These are phyloP conservation scores for Ophiostoma triangulosporum DNA, from an alignment of 2,329 filamentous ascomycete genomes.

Conservation along the genomic window DNA sequence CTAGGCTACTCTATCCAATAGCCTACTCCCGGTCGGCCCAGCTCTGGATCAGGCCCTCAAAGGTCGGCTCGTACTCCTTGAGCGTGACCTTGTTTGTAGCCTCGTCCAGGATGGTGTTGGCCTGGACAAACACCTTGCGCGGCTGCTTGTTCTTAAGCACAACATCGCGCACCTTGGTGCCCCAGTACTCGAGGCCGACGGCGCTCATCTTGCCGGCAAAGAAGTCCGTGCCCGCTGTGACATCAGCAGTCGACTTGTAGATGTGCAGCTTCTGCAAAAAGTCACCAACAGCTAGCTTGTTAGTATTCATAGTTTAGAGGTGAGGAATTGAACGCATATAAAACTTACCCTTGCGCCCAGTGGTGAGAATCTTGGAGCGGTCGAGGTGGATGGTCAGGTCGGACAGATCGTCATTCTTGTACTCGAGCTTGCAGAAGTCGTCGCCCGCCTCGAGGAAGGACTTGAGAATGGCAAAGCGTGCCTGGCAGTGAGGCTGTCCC, in stretches of 20 bases:
- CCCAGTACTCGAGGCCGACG: slow-evolving; percentile 74
- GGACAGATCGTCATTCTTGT: slow-evolving; percentile 58
- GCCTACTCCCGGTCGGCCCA: slow-evolving; percentile 49
- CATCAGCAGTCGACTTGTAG: slow-evolving; percentile 82
- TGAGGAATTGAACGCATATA: not conserved
- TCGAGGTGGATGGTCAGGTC: slow-evolving; percentile 75
- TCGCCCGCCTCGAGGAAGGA: slow-evolving; percentile 78
- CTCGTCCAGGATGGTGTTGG: slow-evolving; percentile 66
- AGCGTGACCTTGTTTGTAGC: slow-evolving; percentile 56
- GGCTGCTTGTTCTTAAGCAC: slow-evolving; percentile 68
- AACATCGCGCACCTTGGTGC: slow-evolving; percentile 60
- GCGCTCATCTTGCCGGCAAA: slow-evolving; percentile 66
- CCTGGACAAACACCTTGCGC: slow-evolving; percentile 87
- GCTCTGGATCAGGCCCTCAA: slow-evolving; percentile 72
- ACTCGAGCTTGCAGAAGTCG: slow-evolving; percentile 72
- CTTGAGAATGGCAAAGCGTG: slow-evolving; percentile 74
- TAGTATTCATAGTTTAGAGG: not conserved
- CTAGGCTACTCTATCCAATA: not conserved
- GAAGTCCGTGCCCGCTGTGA: slow-evolving; percentile 61
- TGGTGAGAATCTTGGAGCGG: slow-evolving; percentile 70
- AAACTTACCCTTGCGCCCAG: slow-evolving; percentile 57
- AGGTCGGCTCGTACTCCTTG: slow-evolving; percentile 74
- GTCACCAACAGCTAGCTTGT: slow-evolving; percentile 52
- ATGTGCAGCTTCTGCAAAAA: slow-evolving; percentile 87
- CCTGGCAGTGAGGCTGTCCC: slow-evolving; percentile 87